Conservation (phyloP, 208 protist genomes). For the Trichomonas vaginalis region DNA sequence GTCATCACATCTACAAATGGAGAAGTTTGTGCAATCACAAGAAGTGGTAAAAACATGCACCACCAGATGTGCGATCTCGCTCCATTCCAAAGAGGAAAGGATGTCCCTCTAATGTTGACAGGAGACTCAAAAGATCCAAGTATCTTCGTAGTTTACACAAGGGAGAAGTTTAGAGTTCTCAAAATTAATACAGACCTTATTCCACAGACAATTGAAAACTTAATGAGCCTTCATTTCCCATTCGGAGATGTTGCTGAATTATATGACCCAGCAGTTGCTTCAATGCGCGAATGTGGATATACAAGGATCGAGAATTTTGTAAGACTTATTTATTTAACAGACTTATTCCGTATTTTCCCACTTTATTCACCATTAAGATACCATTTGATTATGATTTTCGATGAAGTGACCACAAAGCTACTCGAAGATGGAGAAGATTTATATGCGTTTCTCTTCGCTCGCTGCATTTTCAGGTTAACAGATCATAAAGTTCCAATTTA, state of each 20-base stretch:
- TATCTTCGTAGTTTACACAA: background rate
- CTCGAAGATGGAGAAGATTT: background rate
- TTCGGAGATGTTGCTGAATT: background rate
- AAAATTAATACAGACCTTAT: background rate
- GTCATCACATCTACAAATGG: background rate
- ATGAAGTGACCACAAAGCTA: background rate
- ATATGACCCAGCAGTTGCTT: background rate
- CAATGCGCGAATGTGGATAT: background rate
- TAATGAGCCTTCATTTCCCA: conserved; percentile 6
- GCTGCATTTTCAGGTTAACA: background rate
- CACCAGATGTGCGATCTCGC: background rate
- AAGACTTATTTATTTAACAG: background rate
- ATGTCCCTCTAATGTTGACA: background rate
- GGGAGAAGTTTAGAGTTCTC: background rate
- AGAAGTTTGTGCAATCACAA: background rate
- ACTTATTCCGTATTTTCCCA: background rate
- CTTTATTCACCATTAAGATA: background rate
- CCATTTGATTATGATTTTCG: background rate
- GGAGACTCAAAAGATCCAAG: background rate
- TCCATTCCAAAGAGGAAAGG: background rate
- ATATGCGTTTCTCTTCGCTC: background rate
- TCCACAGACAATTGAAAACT: background rate
- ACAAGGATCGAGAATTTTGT: background rate
- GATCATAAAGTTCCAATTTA: background rate
- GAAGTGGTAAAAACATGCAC: background rate